These are phyloP conservation scores for Monosporozyma aerobia DNA, from an alignment of 805 yeast species.

Conservation along the genomic window DNA sequence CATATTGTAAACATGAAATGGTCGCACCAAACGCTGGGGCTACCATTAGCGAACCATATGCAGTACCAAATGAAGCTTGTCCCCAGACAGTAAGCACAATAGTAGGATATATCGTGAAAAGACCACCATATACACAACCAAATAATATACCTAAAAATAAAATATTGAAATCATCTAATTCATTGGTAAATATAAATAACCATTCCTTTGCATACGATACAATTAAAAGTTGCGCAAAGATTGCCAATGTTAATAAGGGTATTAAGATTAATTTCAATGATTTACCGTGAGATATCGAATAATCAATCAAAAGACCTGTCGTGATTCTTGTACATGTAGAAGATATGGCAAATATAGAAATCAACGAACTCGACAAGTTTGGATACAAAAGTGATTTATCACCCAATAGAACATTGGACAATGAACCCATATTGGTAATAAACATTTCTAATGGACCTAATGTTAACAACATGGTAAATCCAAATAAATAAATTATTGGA, in stretches of 20 bases:
- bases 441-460: conserved; percentile 83
- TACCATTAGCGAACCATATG: conserved; percentile 83
- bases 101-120: conserved; percentile 82
- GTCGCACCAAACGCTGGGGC: conserved; percentile 83
- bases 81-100: conserved; percentile 83
- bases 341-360: conserved; percentile 56
- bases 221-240: conserved; percentile 30
- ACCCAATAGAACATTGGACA: conserved; percentile 34
- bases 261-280: conserved; percentile 27
- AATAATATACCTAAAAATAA: conserved; percentile 30
- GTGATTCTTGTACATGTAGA: conserved; percentile 64
- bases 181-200: conserved; percentile 3
- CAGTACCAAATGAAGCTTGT: conserved; percentile 75
- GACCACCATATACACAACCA: conserved; percentile 73
- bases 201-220: conserved; percentile 12
- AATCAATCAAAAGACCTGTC: conserved; percentile 64
- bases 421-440: conserved; percentile 72
- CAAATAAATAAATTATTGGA: conserved; percentile 53
- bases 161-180: conserved; percentile 16
- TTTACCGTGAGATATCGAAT: conserved; percentile 26
- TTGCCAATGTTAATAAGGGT: conserved; percentile 29
- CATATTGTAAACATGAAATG: conserved; percentile 60
- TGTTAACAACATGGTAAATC: conserved; percentile 52
- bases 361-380: conserved; percentile 26
- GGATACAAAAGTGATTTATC: background rate